Evolutionary conservation across 108 stramenopile genomes (phyloP).

Genomic region (Skeletonema marinoi): DNA sequence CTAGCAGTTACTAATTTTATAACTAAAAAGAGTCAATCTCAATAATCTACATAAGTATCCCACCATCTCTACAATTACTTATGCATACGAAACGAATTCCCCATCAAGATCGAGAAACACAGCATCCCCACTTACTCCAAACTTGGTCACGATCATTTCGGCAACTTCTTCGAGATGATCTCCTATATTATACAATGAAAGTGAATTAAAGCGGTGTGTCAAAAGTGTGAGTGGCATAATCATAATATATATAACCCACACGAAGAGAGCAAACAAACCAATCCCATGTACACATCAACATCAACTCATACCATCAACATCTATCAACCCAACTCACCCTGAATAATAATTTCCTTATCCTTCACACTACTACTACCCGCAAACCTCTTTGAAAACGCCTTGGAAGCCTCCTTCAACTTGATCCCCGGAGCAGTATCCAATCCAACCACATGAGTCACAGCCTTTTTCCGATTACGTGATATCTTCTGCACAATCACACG

Average conservation of each 20-base stretch:
- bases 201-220: background rate
- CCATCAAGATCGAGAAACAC: slow-evolving; percentile 87
- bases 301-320: too few relatives aligned
- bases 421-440: slow-evolving; percentile 90
- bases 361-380: slow-evolving; percentile 92
- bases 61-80: too few relatives aligned
- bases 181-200: slow-evolving; percentile 37
- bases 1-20: too few relatives aligned
- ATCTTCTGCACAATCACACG: slow-evolving; percentile 85
- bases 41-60: too few relatives aligned
- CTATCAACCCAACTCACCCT: slow-evolving; percentile 26
- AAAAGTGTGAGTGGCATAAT: background rate
- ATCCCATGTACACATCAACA: too few relatives aligned
- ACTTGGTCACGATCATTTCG: slow-evolving; percentile 86
- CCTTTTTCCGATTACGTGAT: slow-evolving; percentile 82
- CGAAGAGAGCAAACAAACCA: background rate
- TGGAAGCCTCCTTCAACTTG: slow-evolving; percentile 94
- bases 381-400: slow-evolving; percentile 91
- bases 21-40: too few relatives aligned
- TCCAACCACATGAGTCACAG: slow-evolving; percentile 88
- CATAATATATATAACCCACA: background rate
- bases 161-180: slow-evolving; percentile 95
- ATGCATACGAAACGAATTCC: slow-evolving; percentile 51
- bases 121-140: slow-evolving; percentile 65
- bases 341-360: slow-evolving; percentile 95